These are phyloP conservation scores for Ceratocystis albifundus DNA, from an alignment of 2,329 filamentous ascomycete species.

Conservation along the genomic window DNA sequence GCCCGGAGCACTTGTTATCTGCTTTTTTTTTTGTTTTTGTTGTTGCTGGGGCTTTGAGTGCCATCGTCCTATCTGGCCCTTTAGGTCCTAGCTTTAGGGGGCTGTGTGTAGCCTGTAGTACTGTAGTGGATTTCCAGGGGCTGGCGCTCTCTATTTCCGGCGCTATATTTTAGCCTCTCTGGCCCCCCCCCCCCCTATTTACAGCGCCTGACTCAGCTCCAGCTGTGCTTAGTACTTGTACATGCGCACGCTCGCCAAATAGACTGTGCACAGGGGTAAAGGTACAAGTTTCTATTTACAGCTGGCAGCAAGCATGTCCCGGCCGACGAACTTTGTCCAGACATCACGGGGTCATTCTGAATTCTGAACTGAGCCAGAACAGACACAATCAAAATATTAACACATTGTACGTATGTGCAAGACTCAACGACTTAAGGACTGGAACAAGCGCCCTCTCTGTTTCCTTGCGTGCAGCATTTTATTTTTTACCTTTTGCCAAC, in stretches of 20 bases:
- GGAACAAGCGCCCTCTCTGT: too few relatives aligned
- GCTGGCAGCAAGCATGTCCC: neutral
- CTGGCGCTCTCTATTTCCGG: neutral
- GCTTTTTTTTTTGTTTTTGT: too few relatives aligned
- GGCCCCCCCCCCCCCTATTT: neutral
- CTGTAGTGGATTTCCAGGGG: neutral
- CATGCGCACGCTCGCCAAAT: neutral
- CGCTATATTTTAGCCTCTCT: neutral
- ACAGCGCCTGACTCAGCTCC: neutral
- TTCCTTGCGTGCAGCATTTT: too few relatives aligned
- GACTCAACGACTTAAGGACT: too few relatives aligned
- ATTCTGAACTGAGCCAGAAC: too few relatives aligned
- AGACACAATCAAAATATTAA: neutral
- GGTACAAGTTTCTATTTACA: slow-evolving; percentile 10
- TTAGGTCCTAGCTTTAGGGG: neutral
- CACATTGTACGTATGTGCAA: too few relatives aligned
- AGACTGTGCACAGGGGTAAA: neutral
- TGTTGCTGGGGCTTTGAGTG: too few relatives aligned
- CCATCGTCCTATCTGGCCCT: neutral
- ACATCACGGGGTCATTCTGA: too few relatives aligned
- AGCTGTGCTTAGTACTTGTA: neutral
- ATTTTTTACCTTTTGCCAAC: neutral
- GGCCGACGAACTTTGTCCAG: too few relatives aligned
- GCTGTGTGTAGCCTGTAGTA: neutral
- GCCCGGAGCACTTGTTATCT: too few relatives aligned